Evolutionary conservation across 805 yeast species (phyloP), one percentile per base, ranked within the genome.

Genomic region (Candida namnaoensis): DNA sequence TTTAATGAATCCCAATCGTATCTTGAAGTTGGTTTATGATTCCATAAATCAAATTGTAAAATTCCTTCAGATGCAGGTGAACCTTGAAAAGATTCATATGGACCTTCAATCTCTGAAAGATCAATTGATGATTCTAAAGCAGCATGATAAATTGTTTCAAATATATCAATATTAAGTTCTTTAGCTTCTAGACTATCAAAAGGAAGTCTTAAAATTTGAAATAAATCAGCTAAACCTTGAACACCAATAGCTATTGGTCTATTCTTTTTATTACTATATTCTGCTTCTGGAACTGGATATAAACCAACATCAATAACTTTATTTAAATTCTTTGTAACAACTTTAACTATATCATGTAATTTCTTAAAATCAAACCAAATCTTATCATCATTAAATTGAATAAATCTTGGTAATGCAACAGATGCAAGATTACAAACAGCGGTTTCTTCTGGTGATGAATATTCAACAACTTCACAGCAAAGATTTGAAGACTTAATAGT

Each of bases 171-270:
- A 65, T 91, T 91, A 46, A 91, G 68, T 45, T 66, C 64, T 58
- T 75, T 76, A 13, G 98, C 96, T 54, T 77, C 83, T 30, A 70
- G 65, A 33, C 95, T 84, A 51, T 88, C 97, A 60, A 90, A 91
- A 36, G 97, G 93, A 44, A 87, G 55, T 54, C 95, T 77, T 47
- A 91, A 68, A 49, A 74, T 70, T 72, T 87, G 76, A 62, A 88
- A 91, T 2, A 82, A 71, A 62, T 91, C 98, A 27, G 98, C 96
- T 41, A 91, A 70, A 44, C 99, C 99, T 63, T 91, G 96, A n/a
- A 91, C 96, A 51, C 99, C 99, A 23, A 91, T 65, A n/a, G 97
- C 97, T 54, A 91, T 77, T 19, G 99, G 98, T 53, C 99, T 74
- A 62, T 91, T 83, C 56, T 78, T 79, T 71, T 76, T 65, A 62